Evolutionary conservation across 108 stramenopile species (phyloP), one percentile per base, ranked within the genome.

Genomic region (Craspedostauros australis): DNA sequence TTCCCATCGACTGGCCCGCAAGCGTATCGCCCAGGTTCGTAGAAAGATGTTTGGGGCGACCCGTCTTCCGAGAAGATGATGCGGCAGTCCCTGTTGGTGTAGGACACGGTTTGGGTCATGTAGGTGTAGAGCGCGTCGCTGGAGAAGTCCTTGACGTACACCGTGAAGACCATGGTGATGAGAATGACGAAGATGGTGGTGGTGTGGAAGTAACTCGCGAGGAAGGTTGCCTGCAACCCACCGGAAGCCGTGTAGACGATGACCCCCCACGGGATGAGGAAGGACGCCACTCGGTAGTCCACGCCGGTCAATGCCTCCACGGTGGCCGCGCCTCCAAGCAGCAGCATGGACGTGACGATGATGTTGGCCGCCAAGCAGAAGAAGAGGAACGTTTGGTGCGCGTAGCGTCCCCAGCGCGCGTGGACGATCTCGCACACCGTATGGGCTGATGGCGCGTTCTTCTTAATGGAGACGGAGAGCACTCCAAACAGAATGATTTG

Each of bases 401-500:
- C 79, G 4, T 45, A 20, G 42, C 60, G 66, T 34, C 84, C 84
- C 84, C 84, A 86, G 22, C 84, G 75, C n/a, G 79, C 84, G 28
- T 66, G 63, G 52, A 82, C 78, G 58, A 86, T 82, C 53, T 86
- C 84, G 37, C 65, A 63, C 72, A 86, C 59, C 37, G 84, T 86
- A 73, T 86, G 84, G 20, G 76, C 73, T 5, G 68, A 77, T 36
- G 84, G 81, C 7, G 80, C 80, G 33, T 74, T 60, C 24, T 80
- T 77, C 60, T 86, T 86, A 4, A 86, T 54, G 39, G 65, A 65
- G 67, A 86, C 82, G 28, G 84, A 78, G 20, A 86, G 79, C 30
- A 86, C 76, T 49, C 84, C 84, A 43, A 86, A 86, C 25, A 86
- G 79, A 7, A 86, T 61, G n/a, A 86, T 73, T 64, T 86, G 84